Evolutionary conservation across 768 basidiomycete genomes (phyloP).

Genomic region (Filobasidium floriforme): DNA sequence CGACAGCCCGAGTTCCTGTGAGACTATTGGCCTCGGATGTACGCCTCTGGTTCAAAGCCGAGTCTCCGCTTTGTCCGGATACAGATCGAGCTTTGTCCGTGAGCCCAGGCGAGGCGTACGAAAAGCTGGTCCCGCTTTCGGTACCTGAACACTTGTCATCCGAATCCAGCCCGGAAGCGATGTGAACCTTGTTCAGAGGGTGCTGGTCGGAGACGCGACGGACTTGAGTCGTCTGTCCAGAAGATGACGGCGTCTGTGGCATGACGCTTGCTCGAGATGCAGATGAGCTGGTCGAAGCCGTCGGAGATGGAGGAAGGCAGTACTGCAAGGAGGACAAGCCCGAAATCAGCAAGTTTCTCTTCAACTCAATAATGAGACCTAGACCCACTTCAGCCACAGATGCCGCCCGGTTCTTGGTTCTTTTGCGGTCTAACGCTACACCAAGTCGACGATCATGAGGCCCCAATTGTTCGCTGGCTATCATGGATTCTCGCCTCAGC

Average conservation of each 20-base stretch:
- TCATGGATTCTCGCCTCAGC: slow-evolving; percentile 81
- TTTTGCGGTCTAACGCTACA: slow-evolving; percentile 62
- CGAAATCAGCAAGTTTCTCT: background rate
- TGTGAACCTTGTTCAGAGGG: slow-evolving; percentile 4
- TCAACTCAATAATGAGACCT: background rate
- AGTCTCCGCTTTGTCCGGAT: slow-evolving; percentile 12
- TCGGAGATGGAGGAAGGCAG: slow-evolving; percentile 67
- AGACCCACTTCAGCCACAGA: slow-evolving; percentile 36
- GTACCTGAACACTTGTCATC: slow-evolving; percentile 33
- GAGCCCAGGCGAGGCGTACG: slow-evolving; percentile 75
- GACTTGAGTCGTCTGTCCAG: slow-evolving; percentile 28
- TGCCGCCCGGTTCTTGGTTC: slow-evolving; percentile 58
- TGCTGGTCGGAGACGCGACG: slow-evolving; percentile 68
- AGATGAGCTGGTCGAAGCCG: slow-evolving; percentile 82
- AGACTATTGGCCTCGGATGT: slow-evolving; percentile 50
- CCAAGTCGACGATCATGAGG: slow-evolving; percentile 58
- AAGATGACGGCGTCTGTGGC: slow-evolving; percentile 16
- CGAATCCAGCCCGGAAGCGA: slow-evolving; percentile 30
- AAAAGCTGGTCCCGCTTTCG: slow-evolving; percentile 54
- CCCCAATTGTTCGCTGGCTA: slow-evolving; percentile 48
- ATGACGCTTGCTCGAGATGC: slow-evolving; percentile 63
- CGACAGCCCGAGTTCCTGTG: slow-evolving; percentile 66
- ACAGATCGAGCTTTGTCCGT: slow-evolving; percentile 6
- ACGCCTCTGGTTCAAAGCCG: slow-evolving; percentile 26
- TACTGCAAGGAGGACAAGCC: background rate